phyloP scores from a whole-genome alignment of 305 asterid species.

The Andrographis paniculata region DNA sequence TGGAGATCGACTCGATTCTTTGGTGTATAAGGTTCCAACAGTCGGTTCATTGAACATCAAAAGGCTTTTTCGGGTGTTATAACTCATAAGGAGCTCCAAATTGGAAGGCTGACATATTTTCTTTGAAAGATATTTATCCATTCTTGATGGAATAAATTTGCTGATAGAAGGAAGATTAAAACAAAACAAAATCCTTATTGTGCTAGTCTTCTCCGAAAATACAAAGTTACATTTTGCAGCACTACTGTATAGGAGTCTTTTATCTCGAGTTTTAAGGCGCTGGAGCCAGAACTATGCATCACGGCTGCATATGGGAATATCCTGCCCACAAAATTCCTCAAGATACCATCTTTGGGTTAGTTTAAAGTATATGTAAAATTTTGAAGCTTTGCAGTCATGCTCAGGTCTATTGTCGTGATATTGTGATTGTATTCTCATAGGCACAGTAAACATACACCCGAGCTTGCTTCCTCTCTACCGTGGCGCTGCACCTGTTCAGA shows the following conservation, averaged over 20 bases:
- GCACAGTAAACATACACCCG: conserved; percentile 91
- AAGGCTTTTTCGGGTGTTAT: too few species aligned
- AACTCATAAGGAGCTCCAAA: too few species aligned
- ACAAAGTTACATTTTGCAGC: conserved; percentile 11
- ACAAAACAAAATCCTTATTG: background rate
- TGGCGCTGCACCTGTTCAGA: conserved; percentile 99
- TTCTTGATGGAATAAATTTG: too few species aligned
- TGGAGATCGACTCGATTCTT: too few species aligned
- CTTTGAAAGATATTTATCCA: too few species aligned
- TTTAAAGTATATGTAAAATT: too few species aligned
- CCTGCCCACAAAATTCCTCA: conserved; percentile 73
- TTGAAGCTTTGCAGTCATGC: too few species aligned
- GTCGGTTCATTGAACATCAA: too few species aligned
- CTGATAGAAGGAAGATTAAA: background rate
- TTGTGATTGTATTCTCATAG: conserved; percentile 40
- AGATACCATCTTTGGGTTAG: conserved; percentile 86
- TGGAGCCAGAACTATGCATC: conserved; percentile 92
- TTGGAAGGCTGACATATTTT: too few species aligned
- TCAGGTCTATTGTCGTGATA: background rate
- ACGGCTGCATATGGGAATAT: conserved; percentile 98
- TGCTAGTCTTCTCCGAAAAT: background rate
- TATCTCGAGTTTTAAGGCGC: conserved; percentile 45
- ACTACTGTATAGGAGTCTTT: conserved; percentile 57
- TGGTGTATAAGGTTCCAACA: too few species aligned
- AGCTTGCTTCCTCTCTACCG: conserved; percentile 91